These are phyloP conservation scores for Anastatica hierochuntica DNA, from an alignment of 345 rosid genomes.

Conservation along the genomic window DNA sequence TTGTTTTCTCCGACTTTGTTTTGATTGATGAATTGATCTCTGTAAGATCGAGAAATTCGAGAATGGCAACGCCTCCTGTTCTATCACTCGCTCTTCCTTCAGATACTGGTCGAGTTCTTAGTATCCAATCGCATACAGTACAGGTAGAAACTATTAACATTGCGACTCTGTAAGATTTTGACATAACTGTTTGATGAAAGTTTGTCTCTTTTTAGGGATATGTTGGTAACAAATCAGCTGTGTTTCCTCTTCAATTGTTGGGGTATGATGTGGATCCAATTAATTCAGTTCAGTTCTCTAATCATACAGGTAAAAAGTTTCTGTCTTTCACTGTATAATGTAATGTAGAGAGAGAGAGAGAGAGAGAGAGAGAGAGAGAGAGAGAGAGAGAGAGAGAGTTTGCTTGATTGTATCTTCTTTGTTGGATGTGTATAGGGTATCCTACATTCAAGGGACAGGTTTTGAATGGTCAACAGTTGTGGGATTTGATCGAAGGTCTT, in stretches of 20 bases:
- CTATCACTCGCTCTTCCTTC: conserved; percentile 87
- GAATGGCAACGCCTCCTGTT: conserved; percentile 73
- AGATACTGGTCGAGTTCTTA: conserved; percentile 92
- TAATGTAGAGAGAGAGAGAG: conserved; percentile 24
- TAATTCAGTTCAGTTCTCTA: conserved; percentile 95
- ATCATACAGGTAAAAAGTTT: conserved; percentile 77
- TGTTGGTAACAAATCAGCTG: conserved; percentile 97
- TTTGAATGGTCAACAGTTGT: conserved; percentile 78
- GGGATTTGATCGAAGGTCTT: conserved; percentile 88
- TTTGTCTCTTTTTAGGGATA: too few relatives aligned
- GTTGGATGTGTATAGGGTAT: conserved; percentile 44
- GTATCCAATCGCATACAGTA: conserved; percentile 96
- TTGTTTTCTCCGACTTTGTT: not conserved
- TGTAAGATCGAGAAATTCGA: conserved; percentile 25
- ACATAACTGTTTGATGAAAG: too few relatives aligned
- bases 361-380: too few relatives aligned
- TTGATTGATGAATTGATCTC: too few relatives aligned
- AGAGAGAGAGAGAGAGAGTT: too few relatives aligned
- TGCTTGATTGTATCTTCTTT: not conserved
- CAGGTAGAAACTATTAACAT: too few relatives aligned
- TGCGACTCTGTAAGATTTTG: too few relatives aligned
- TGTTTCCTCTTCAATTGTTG: conserved; percentile 86
- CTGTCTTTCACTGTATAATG: too few relatives aligned
- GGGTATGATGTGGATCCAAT: conserved; percentile 97
- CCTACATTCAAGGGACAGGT: conserved; percentile 94